A percentile compares a stretch with the other conserved stretches of the same genome.
Conservation (phyloP, 164 flowering plant species). For the Euptelea pleiosperma region DNA sequence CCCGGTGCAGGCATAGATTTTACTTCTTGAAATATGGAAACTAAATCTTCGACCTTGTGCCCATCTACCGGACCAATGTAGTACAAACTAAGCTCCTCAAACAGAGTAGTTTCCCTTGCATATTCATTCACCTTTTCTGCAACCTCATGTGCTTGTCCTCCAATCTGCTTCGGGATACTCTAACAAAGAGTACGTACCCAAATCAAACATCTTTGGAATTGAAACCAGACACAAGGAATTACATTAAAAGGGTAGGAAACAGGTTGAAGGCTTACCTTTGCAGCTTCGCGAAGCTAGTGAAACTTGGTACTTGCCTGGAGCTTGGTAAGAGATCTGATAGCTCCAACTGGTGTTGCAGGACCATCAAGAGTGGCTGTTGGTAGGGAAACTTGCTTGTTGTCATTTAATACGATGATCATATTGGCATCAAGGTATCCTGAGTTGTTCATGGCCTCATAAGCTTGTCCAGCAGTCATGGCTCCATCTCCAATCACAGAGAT, state of each 20-base stretch:
- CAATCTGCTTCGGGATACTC: slow-evolving; percentile 76
- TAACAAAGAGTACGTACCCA: neutral
- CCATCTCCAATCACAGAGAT: slow-evolving; percentile 95
- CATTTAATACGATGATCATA: slow-evolving; percentile 74
- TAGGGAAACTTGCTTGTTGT: slow-evolving; percentile 88
- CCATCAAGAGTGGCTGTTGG: slow-evolving; percentile 95
- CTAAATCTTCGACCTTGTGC: slow-evolving; percentile 68
- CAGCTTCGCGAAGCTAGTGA: slow-evolving; percentile 76
- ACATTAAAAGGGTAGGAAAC: neutral
- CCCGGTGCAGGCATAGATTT: slow-evolving; percentile 81
- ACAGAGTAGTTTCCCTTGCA: slow-evolving; percentile 72
- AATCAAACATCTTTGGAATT: slow-evolving; percentile 6
- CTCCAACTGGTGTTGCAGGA: slow-evolving; percentile 94
- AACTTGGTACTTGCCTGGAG: slow-evolving; percentile 69
- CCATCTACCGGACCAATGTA: slow-evolving; percentile 96
- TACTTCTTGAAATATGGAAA: slow-evolving; percentile 61
- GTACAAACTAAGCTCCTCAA: slow-evolving; percentile 87
- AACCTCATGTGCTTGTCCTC: slow-evolving; percentile 57
- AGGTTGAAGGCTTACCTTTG: slow-evolving; percentile 47
- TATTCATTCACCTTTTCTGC: slow-evolving; percentile 87
- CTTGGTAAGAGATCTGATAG: slow-evolving; percentile 70
- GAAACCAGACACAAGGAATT: neutral
- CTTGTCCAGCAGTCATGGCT: slow-evolving; percentile 98
- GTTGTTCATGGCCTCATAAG: slow-evolving; percentile 97
- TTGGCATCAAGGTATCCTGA: slow-evolving; percentile 81